These are phyloP conservation scores for Heterobasidion occidentale DNA, from an alignment of 1,284 basidiomycete genomes.

Conservation along the genomic window DNA sequence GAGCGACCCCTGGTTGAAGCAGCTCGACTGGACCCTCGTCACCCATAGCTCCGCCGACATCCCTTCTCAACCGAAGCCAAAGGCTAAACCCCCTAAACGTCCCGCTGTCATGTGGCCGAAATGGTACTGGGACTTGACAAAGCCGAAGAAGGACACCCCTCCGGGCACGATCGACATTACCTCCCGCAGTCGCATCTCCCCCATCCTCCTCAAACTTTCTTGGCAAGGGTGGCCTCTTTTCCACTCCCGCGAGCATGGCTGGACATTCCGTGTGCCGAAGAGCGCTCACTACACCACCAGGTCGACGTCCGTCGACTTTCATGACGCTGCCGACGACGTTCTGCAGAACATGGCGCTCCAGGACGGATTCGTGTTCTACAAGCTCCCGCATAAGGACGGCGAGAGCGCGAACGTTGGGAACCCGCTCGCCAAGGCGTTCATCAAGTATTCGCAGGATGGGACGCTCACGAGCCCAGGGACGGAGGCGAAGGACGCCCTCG, in stretches of 20 bases:
- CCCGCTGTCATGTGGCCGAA: conserved; percentile 67
- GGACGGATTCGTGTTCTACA: conserved; percentile 67
- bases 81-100: conserved; percentile 25
- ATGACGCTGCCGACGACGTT: conserved; percentile 50
- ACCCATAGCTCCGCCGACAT: not conserved
- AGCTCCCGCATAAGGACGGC: conserved; percentile 94
- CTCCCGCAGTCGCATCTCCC: conserved; percentile 77
- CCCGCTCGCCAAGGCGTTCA: conserved; percentile 86
- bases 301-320: conserved; percentile 42
- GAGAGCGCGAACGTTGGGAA: conserved; percentile 92
- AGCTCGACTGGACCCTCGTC: conserved; percentile 54
- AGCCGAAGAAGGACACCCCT: conserved; percentile 54
- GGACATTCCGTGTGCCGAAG: conserved; percentile 77
- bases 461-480: conserved; percentile 73
- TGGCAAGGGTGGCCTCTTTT: conserved; percentile 88
- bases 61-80: conserved; percentile 12
- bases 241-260: conserved; percentile 85
- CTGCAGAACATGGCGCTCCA: conserved; percentile 39
- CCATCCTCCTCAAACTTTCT: conserved; percentile 79
- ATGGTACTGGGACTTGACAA: conserved; percentile 94
- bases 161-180: conserved; percentile 81
- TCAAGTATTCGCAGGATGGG: conserved; percentile 83
- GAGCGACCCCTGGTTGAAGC: conserved; percentile 50
- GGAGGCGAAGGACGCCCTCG: conserved; percentile 79
- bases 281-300: conserved; percentile 26